Evolutionary conservation across 73 alveolate species (phyloP).

Genomic region (Paramecium pentaurelia): DNA sequence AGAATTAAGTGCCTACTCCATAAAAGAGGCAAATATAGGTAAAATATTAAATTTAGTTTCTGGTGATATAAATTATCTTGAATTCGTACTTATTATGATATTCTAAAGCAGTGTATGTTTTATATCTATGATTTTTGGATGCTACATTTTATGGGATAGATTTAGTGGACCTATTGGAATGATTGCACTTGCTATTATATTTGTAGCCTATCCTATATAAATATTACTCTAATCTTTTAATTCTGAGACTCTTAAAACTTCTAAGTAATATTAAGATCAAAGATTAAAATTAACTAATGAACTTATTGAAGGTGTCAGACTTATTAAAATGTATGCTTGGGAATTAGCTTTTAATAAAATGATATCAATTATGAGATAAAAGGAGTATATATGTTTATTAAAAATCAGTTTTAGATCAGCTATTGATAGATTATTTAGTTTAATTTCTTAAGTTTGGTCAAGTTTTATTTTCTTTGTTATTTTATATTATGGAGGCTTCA

Average conservation of each 20-base stretch:
- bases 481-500: not conserved
- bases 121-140: not conserved
- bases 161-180: conserved; percentile 22
- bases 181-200: not conserved
- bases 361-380: not conserved
- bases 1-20: not conserved
- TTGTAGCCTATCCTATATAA: not conserved
- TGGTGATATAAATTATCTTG: conserved; percentile 37
- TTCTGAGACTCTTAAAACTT: not conserved
- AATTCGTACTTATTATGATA: not conserved
- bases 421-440: conserved; percentile 20
- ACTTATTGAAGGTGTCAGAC: conserved; percentile 29
- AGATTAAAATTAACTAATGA: conserved; percentile 28
- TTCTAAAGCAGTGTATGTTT: not conserved
- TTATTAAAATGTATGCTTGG: conserved; percentile 42
- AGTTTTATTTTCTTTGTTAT: not conserved
- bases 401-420: not conserved
- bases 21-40: conserved; percentile 58
- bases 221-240: not conserved
- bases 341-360: not conserved
- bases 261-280: not conserved
- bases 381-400: not conserved
- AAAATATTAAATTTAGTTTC: conserved; percentile 38
- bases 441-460: not conserved
- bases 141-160: not conserved